These are phyloP conservation scores for Claviceps africana DNA, from an alignment of 2,329 filamentous ascomycete species.

Conservation along the genomic window DNA sequence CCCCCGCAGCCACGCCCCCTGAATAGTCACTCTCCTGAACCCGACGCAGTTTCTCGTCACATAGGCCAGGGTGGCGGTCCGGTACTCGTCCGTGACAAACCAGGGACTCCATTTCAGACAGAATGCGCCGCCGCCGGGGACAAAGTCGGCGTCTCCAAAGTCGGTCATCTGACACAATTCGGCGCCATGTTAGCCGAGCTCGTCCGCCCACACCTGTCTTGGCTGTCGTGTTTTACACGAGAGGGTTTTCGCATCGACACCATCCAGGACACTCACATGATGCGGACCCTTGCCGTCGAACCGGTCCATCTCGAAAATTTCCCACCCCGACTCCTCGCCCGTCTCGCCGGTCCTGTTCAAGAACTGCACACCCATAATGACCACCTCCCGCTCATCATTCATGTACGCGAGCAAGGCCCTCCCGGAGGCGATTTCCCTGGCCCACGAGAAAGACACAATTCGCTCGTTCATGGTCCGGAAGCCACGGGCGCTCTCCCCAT, in stretches of 20 bases:
- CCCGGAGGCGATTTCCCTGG: constrained; percentile 25
- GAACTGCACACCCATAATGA: constrained; percentile 35
- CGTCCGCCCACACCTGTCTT: too few relatives aligned
- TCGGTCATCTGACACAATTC: constrained; percentile 14
- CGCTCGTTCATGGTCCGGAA: constrained; percentile 27
- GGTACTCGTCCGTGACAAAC: constrained; percentile 21
- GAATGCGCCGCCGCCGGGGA: constrained; percentile 34
- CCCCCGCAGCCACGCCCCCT: constrained; percentile 20
- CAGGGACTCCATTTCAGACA: constrained; percentile 42
- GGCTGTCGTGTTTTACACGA: too few relatives aligned
- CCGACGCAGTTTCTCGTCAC: constrained; percentile 38
- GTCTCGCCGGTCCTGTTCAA: constrained; percentile 12
- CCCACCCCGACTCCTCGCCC: constrained; percentile 28
- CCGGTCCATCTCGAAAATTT: constrained; percentile 34
- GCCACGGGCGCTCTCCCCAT: constrained; percentile 18
- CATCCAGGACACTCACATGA: constrained; percentile 5
- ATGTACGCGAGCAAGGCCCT: constrained; percentile 35
- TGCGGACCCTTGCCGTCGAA: constrained; percentile 35
- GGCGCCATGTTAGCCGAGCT: not conserved
- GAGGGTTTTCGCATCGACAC: too few relatives aligned
- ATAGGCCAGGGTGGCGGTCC: constrained; percentile 35
- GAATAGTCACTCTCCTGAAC: constrained; percentile 35
- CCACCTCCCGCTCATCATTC: constrained; percentile 36
- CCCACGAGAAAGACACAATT: constrained; percentile 41
- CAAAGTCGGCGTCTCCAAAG: constrained; percentile 32